Evolutionary conservation across 768 basidiomycete species (phyloP).

Genomic region (Hericium erinaceus): DNA sequence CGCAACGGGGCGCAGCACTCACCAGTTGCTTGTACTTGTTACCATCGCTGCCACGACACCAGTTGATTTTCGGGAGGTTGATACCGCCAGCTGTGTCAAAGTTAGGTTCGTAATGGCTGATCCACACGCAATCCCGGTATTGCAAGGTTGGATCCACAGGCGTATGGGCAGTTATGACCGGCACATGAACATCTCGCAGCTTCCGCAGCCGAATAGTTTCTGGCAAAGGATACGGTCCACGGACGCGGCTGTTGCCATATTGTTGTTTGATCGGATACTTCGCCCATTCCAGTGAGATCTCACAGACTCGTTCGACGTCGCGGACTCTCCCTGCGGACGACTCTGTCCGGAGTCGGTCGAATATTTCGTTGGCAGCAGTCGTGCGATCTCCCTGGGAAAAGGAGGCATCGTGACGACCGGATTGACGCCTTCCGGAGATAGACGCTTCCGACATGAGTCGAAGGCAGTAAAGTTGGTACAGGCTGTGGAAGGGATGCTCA

Average conservation of each 20-base stretch:
- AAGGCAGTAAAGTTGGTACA: constrained; percentile 84
- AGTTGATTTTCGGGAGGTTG: constrained; percentile 73
- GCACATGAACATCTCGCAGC: constrained; percentile 47
- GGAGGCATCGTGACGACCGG: constrained; percentile 32
- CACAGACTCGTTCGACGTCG: constrained; percentile 51
- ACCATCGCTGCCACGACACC: constrained; percentile 62
- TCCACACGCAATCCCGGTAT: constrained; percentile 66
- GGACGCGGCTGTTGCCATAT: constrained; percentile 15
- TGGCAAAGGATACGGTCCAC: constrained; percentile 32
- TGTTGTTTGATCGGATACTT: constrained; percentile 39
- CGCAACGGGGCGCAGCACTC: constrained; percentile 19
- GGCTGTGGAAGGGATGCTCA: constrained; percentile 90
- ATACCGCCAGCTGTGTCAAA: constrained; percentile 70
- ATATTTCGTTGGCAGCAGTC: constrained; percentile 55
- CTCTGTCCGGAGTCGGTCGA: constrained; percentile 43
- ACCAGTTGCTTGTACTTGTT: constrained; percentile 71
- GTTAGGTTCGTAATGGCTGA: constrained; percentile 46
- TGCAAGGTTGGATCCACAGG: constrained; percentile 59
- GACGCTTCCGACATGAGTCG: constrained; percentile 24
- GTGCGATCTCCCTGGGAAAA: constrained; percentile 49
- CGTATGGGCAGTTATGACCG: constrained; percentile 68
- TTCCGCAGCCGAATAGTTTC: constrained; percentile 29
- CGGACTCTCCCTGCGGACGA: constrained; percentile 30
- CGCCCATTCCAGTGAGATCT: constrained; percentile 68
- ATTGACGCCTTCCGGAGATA: constrained; percentile 31